Evolutionary conservation across 148 eudicot genomes (phyloP).

Genomic region (Camellia granthamiana): DNA sequence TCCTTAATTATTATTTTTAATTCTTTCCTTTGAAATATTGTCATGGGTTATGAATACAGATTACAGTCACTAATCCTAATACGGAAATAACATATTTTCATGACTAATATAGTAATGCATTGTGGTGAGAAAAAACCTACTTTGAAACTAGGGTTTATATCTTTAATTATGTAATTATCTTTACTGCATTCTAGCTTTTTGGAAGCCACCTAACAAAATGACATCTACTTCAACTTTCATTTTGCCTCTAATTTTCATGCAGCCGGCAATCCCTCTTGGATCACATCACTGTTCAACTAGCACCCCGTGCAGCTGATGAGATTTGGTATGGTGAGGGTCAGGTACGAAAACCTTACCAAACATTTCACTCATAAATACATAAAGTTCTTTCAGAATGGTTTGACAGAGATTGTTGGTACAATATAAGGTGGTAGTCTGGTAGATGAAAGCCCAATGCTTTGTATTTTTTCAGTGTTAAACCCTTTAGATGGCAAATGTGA

Average conservation of each 20-base stretch:
- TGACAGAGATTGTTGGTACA: background rate
- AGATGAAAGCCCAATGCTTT: background rate
- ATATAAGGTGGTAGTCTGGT: background rate
- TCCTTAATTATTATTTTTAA: background rate
- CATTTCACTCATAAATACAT: background rate
- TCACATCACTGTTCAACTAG: constrained; percentile 85
- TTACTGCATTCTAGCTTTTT: background rate
- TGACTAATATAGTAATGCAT: background rate
- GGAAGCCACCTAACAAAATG: background rate
- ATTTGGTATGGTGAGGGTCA: constrained; percentile 72
- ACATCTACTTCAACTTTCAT: background rate
- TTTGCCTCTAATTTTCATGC: constrained; percentile 25
- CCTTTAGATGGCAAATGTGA: background rate
- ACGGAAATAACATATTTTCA: background rate
- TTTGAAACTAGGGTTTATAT: background rate
- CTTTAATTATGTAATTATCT: background rate
- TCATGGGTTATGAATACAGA: background rate
- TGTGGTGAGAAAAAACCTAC: background rate
- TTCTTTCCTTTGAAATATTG: background rate
- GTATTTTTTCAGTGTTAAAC: background rate
- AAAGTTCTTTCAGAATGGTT: background rate
- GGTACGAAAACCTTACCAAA: constrained; percentile 38
- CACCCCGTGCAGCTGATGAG: constrained; percentile 97
- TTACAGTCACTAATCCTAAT: background rate
- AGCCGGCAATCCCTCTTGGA: constrained; percentile 90